phyloP scores from a whole-genome alignment of 805 yeast genomes.

The Wickerhamomyces sydowiorum region DNA sequence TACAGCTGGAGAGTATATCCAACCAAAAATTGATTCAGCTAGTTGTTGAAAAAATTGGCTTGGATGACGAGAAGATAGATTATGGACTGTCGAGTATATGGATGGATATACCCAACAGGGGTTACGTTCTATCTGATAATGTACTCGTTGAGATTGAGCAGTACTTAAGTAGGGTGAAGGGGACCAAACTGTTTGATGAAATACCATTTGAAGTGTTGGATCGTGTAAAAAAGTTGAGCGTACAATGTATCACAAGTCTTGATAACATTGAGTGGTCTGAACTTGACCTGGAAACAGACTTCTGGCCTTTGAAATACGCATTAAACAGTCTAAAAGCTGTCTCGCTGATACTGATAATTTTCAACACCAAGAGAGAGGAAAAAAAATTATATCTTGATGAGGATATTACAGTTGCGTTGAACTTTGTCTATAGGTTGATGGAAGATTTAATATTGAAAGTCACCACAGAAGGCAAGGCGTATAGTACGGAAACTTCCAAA shows the following conservation, averaged over 20 bases:
- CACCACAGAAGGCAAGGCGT: constrained; percentile 1
- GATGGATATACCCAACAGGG: constrained; percentile 18
- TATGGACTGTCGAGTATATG: constrained; percentile 19
- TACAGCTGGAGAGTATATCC: constrained; percentile 11
- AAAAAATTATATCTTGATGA: constrained; percentile 41
- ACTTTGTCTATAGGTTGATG: constrained; percentile 29
- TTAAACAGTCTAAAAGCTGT: constrained; percentile 10
- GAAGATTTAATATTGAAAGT: constrained; percentile 25
- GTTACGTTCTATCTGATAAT: constrained; percentile 13
- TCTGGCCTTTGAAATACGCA: constrained; percentile 1
- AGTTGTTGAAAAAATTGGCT: constrained; percentile 9
- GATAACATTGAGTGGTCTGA: constrained; percentile 16
- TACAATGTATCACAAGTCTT: constrained; percentile 21
- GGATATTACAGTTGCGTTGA: constrained; percentile 34
- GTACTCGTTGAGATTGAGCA: constrained; percentile 19
- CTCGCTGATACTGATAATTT: constrained; percentile 32
- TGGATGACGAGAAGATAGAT: constrained; percentile 23
- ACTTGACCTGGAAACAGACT: background rate
- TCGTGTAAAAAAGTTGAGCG: constrained; percentile 28
- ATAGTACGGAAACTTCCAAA: background rate
- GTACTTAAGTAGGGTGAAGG: constrained; percentile 14
- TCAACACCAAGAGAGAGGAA: constrained; percentile 35
- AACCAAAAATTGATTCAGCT: constrained; percentile 4
- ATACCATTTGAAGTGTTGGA: constrained; percentile 23
- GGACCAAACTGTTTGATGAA: constrained; percentile 5